Percentiles rank a stretch among this genome's conserved stretches.
Evolutionary conservation across 2,329 filamentous ascomycete genomes (phyloP).

Genomic region (Xylaria sp.): DNA sequence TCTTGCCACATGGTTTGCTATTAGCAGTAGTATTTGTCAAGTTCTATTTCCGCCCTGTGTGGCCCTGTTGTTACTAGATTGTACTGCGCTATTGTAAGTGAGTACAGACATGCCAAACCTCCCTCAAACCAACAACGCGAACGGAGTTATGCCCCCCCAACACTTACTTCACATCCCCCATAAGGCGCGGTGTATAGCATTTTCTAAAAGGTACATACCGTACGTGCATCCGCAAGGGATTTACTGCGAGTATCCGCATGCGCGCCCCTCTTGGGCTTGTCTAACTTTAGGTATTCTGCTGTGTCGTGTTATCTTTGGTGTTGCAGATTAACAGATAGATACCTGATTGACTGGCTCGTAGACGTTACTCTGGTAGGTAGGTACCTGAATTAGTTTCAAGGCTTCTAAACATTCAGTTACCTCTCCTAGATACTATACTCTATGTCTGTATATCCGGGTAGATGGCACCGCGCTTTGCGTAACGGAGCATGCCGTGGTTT

Average conservation of each 20-base stretch:
- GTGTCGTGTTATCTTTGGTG: not conserved
- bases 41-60: too few relatives aligned
- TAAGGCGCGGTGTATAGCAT: not conserved
- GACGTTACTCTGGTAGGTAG: not conserved
- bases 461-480: not conserved
- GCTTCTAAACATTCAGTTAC: too few relatives aligned
- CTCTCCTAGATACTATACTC: too few relatives aligned
- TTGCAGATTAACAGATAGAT: slow-evolving; percentile 3
- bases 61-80: not conserved
- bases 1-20: not conserved
- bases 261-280: not conserved
- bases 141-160: too few relatives aligned
- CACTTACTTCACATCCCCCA: not conserved
- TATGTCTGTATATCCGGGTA: not conserved
- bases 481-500: not conserved
- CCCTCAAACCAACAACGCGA: not conserved
- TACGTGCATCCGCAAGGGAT: not conserved
- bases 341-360: not conserved
- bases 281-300: not conserved
- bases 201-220: too few relatives aligned
- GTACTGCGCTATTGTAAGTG: too few relatives aligned
- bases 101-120: too few relatives aligned
- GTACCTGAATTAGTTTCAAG: too few relatives aligned
- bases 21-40: slow-evolving; percentile 3
- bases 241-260: not conserved